A percentile compares a stretch with the other conserved stretches of the same genome.
Conservation (phyloP, 1,139 yeast genomes). For the Yamadazyma trypodendri region DNA sequence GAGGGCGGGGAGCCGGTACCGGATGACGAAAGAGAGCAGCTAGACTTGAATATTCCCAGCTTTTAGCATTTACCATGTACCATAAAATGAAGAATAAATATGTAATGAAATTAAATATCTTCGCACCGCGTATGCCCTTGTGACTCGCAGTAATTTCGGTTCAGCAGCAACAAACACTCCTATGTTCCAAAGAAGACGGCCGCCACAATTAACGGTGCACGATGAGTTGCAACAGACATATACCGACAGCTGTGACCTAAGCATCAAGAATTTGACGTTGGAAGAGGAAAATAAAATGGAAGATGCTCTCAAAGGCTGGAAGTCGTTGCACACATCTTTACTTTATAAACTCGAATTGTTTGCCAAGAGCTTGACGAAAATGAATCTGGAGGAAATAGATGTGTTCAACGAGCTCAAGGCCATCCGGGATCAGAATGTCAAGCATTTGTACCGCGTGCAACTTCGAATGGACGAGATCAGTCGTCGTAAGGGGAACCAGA, state of each 20-base stretch:
- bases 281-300: constrained; percentile 55
- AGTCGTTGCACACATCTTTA: constrained; percentile 59
- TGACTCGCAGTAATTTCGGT: no score
- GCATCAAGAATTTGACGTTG: constrained; percentile 53
- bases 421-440: constrained; percentile 52
- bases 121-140: no score
- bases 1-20: constrained; percentile 48
- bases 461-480: constrained; percentile 39
- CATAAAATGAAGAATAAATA: no score
- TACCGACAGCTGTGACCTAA: constrained; percentile 57
- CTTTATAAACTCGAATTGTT: constrained; percentile 55
- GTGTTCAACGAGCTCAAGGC: constrained; percentile 46
- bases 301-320: constrained; percentile 72
- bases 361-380: constrained; percentile 40
- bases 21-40: constrained; percentile 35
- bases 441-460: constrained; percentile 45
- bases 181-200: constrained; percentile 54
- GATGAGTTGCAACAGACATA: constrained; percentile 62
- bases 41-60: constrained; percentile 44
- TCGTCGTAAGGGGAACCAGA: constrained; percentile 19
- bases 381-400: constrained; percentile 41
- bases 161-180: background rate
- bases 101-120: no score
- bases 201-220: constrained; percentile 50
- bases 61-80: no score